Conservation (phyloP, 164 flowering plant species). For the Macadamia integrifolia region DNA sequence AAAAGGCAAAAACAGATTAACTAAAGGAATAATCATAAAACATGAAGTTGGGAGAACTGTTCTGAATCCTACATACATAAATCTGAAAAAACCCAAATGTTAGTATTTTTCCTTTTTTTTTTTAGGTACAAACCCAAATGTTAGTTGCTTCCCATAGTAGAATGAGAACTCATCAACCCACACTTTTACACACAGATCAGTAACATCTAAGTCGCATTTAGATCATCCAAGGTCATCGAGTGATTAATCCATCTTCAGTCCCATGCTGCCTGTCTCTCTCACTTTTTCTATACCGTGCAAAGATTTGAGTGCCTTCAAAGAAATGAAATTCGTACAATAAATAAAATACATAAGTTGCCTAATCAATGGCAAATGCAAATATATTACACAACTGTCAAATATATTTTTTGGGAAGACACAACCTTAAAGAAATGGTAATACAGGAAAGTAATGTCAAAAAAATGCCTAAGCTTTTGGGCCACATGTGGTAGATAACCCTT, state of each 20-base stretch:
- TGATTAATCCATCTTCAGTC: constrained; percentile 11
- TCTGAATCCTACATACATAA: no score
- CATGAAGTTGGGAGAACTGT: no score
- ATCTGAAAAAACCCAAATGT: no score
- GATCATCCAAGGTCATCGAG: not conserved
- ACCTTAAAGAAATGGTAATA: not conserved
- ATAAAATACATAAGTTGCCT: not conserved
- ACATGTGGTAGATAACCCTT: not conserved
- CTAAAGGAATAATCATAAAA: no score
- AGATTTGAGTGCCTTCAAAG: not conserved
- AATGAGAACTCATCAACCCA: no score
- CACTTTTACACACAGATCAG: no score
- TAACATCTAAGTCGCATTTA: no score
- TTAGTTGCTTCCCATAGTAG: no score
- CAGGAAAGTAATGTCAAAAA: not conserved
- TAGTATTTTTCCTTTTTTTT: no score
- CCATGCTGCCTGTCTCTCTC: constrained; percentile 6
- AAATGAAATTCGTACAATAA: not conserved
- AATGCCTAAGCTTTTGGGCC: not conserved
- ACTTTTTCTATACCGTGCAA: constrained; percentile 27
- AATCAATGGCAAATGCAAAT: not conserved
- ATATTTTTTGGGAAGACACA: not conserved
- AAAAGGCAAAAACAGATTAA: no score
- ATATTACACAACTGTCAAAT: no score
- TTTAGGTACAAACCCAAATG: no score